A percentile compares a stretch with the other conserved stretches of the same genome.
Evolutionary conservation across 805 yeast species (phyloP).

Genomic region (Wickerhamiella kurtzmanii): DNA sequence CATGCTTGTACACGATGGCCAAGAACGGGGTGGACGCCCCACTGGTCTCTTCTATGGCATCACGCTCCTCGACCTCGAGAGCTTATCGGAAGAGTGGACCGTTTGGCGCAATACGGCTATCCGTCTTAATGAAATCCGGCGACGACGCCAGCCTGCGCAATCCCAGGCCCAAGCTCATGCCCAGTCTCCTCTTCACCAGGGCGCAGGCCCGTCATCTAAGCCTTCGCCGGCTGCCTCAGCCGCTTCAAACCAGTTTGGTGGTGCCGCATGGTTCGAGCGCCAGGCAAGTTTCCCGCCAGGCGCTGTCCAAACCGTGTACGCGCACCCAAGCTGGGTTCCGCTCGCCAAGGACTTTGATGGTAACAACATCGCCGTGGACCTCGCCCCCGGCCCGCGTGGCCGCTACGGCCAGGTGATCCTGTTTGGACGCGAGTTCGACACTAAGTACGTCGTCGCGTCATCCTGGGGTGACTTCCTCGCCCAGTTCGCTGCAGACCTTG

Average conservation of each 20-base stretch:
- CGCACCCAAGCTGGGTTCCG: constrained; percentile 90
- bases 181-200: neutral
- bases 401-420: constrained; percentile 82
- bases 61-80: constrained; percentile 66
- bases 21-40: constrained; percentile 60
- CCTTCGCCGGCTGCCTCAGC: constrained; percentile 1
- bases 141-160: constrained; percentile 6
- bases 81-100: constrained; percentile 63
- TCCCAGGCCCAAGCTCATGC: constrained; percentile 1
- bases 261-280: constrained; percentile 28
- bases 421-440: constrained; percentile 89
- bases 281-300: constrained; percentile 70
- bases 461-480: constrained; percentile 83
- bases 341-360: constrained; percentile 78
- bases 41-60: constrained; percentile 71
- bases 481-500: constrained; percentile 74
- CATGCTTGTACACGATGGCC: constrained; percentile 79
- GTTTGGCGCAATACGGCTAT: constrained; percentile 54
- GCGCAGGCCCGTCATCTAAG: constrained; percentile 1
- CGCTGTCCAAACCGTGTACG: constrained; percentile 58
- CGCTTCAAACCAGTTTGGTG: constrained; percentile 2
- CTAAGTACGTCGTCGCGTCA: constrained; percentile 71
- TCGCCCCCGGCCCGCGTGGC: constrained; percentile 69
- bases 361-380: constrained; percentile 81
- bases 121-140: constrained; percentile 17